Evolutionary conservation across 352 stramenopile species (phyloP).

Genomic region (Globisporangium takayamanum): DNA sequence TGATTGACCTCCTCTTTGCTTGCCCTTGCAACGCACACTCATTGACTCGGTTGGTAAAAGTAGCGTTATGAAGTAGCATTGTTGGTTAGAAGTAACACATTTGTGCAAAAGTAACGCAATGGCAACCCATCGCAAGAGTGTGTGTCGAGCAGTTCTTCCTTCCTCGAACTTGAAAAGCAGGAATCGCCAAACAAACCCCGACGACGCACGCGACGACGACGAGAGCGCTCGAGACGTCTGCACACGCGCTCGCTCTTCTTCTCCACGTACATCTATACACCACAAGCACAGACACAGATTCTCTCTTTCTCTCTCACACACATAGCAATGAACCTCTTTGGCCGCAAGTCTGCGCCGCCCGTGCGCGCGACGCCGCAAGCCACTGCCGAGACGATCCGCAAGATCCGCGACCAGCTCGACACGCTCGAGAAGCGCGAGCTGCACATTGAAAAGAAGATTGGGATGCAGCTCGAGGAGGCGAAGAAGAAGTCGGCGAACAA

Average conservation of each 20-base stretch:
- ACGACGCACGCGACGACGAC: no score
- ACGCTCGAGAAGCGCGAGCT: conserved; percentile 92
- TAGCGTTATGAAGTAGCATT: neutral
- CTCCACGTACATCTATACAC: neutral
- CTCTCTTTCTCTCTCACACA: neutral
- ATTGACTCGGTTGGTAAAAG: conserved; percentile 8
- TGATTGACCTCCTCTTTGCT: no score
- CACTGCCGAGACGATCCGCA: conserved; percentile 87
- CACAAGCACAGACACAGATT: neutral
- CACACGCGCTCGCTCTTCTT: neutral
- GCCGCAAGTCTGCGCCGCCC: conserved; percentile 61
- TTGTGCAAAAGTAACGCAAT: neutral
- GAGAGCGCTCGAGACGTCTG: no score
- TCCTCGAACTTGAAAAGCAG: neutral
- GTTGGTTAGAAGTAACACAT: neutral
- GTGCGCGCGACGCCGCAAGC: conserved; percentile 44
- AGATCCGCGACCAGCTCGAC: conserved; percentile 86
- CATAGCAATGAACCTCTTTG: conserved; percentile 78
- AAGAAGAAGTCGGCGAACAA: conserved; percentile 95
- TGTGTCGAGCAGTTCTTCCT: no score
- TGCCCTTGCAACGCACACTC: no score
- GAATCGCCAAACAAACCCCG: neutral
- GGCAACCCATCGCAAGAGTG: no score
- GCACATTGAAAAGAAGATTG: conserved; percentile 97
- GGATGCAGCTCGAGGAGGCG: conserved; percentile 88